Evolutionary conservation across 495 filamentous ascomycete genomes (phyloP).

Genomic region (Talaromyces thailandensis): DNA sequence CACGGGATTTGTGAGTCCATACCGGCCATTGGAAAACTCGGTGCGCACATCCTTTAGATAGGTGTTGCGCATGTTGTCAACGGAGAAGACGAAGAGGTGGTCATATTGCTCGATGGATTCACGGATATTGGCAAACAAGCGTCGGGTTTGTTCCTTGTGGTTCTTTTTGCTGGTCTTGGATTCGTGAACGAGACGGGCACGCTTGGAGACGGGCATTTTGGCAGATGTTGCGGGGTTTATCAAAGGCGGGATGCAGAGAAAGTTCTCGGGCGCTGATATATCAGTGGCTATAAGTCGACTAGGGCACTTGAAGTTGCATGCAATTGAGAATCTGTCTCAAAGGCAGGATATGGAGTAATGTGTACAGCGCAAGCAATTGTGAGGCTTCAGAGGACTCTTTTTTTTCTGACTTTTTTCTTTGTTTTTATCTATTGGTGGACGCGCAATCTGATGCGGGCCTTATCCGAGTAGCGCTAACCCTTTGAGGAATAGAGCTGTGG

Average conservation of each 20-base stretch:
- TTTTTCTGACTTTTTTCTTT: neutral
- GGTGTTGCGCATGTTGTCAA: constrained; percentile 98
- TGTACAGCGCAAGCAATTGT: neutral
- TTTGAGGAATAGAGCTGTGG: neutral
- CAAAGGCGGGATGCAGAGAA: neutral
- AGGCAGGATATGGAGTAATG: neutral
- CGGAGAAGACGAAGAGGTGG: constrained; percentile 82
- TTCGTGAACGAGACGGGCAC: constrained; percentile 76
- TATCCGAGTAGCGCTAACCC: neutral
- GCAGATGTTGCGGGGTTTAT: neutral
- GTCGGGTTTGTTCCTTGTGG: constrained; percentile 77
- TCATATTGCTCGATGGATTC: constrained; percentile 79
- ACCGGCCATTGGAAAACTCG: constrained; percentile 80
- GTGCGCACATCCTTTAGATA: constrained; percentile 87
- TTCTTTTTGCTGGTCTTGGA: constrained; percentile 87
- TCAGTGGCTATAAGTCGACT: neutral
- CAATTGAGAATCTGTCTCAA: neutral
- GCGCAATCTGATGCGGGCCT: neutral
- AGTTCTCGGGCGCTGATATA: neutral
- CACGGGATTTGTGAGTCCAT: no score
- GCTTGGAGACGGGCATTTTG: constrained; percentile 95
- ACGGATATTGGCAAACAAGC: constrained; percentile 79
- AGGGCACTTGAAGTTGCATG: neutral
- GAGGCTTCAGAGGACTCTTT: neutral
- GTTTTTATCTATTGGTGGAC: neutral